Evolutionary conservation across 371 early-diverging fungal genomes (phyloP).

Genomic region (Nosema muscidifuracis): DNA sequence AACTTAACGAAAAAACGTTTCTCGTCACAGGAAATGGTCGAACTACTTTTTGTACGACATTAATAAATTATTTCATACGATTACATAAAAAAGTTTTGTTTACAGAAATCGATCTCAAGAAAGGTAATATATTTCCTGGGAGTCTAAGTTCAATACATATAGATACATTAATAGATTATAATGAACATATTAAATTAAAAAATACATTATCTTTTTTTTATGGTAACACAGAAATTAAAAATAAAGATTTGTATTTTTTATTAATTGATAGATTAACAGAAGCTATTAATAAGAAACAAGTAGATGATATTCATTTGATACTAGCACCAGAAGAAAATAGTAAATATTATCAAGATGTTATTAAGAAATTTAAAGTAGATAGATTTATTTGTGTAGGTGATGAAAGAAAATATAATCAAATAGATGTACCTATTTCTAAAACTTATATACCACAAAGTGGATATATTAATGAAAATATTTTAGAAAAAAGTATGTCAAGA

Average conservation of each 20-base stretch:
- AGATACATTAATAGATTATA: conserved; percentile 36
- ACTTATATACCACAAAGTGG: conserved; percentile 46
- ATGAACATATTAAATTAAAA: conserved; percentile 32
- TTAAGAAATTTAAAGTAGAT: conserved; percentile 42
- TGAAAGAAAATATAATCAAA: conserved; percentile 55
- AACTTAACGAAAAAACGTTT: conserved; percentile 23
- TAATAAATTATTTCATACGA: conserved; percentile 54
- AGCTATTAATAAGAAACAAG: conserved; percentile 29
- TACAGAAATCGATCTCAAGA: conserved; percentile 50
- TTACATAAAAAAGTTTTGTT: conserved; percentile 49
- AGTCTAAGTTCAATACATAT: conserved; percentile 32
- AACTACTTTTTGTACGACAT: conserved; percentile 43
- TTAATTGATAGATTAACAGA: conserved; percentile 37
- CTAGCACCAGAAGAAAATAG: conserved; percentile 32
- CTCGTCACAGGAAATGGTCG: conserved; percentile 54
- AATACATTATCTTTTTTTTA: conserved; percentile 49
- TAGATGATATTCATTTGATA: conserved; percentile 46
- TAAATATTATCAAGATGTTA: conserved; percentile 34
- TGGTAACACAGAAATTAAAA: conserved; percentile 48
- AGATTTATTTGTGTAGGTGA: conserved; percentile 54
- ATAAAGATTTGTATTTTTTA: conserved; percentile 46
- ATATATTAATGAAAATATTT: conserved; percentile 44
- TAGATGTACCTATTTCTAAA: conserved; percentile 30
- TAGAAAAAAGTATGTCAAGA: conserved; percentile 48
- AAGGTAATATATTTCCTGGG: conserved; percentile 58